These are phyloP conservation scores for Candida ipomoeae DNA, from an alignment of 805 yeast species.

Conservation along the genomic window DNA sequence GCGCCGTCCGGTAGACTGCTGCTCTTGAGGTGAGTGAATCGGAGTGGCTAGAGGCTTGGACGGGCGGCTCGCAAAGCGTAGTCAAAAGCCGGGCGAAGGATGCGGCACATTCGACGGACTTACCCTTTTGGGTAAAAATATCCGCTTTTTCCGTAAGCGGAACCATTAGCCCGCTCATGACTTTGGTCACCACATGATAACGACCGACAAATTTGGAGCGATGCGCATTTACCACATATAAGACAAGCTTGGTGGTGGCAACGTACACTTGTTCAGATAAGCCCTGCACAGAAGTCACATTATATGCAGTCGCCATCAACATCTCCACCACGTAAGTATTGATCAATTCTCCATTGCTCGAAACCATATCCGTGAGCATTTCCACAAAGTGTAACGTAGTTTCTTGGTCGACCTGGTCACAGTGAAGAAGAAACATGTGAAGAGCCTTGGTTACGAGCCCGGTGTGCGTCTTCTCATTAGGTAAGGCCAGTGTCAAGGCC, in stretches of 20 bases:
- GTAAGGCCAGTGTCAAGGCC: slow-evolving; percentile 14
- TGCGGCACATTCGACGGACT: slow-evolving; percentile 26
- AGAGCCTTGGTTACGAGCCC: slow-evolving; percentile 25
- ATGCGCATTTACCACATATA: slow-evolving; percentile 62
- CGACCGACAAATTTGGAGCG: slow-evolving; percentile 68
- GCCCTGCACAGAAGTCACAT: slow-evolving; percentile 13
- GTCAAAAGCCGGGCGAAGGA: slow-evolving; percentile 55
- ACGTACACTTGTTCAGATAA: slow-evolving; percentile 25
- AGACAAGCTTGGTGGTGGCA: slow-evolving; percentile 45
- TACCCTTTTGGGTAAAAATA: background rate
- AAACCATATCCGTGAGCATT: slow-evolving; percentile 38
- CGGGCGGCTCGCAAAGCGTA: slow-evolving; percentile 71
- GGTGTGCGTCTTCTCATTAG: slow-evolving; percentile 12
- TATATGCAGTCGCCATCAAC: slow-evolving; percentile 38
- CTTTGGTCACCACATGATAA: slow-evolving; percentile 58
- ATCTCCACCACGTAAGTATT: slow-evolving; percentile 65
- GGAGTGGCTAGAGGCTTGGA: slow-evolving; percentile 23
- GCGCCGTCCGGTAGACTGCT: slow-evolving; percentile 50
- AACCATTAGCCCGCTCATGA: slow-evolving; percentile 49
- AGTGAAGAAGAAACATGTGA: slow-evolving; percentile 20
- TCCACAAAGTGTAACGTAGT: slow-evolving; percentile 12
- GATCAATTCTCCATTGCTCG: slow-evolving; percentile 53
- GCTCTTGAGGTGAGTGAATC: slow-evolving; percentile 51
- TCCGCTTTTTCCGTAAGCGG: slow-evolving; percentile 32
- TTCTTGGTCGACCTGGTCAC: slow-evolving; percentile 6